Evolutionary conservation across 768 basidiomycete species (phyloP).

Genomic region (Peribolospora kevripleyi): DNA sequence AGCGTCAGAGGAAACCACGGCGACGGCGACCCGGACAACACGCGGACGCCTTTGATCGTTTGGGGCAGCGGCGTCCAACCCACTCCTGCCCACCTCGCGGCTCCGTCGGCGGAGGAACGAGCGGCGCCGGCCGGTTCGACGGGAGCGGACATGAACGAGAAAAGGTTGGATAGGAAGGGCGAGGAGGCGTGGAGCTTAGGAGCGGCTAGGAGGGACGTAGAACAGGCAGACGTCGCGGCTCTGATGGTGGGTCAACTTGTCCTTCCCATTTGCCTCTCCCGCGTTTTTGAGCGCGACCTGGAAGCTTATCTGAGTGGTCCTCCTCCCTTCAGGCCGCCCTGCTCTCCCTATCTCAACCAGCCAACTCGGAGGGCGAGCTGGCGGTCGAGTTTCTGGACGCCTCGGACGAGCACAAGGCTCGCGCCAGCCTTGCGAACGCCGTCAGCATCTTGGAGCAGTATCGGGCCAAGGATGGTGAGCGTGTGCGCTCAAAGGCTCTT

Average conservation of each 20-base stretch:
- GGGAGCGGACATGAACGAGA: too few species aligned
- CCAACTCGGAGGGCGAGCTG: slow-evolving; percentile 56
- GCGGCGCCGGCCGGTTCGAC: slow-evolving; percentile 1
- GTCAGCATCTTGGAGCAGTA: slow-evolving; percentile 51
- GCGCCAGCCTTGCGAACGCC: slow-evolving; percentile 38
- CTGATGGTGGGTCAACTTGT: slow-evolving; percentile 29
- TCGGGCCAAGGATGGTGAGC: slow-evolving; percentile 44
- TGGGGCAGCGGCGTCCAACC: slow-evolving; percentile 60
- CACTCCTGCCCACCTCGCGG: slow-evolving; percentile 32
- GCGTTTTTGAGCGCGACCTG: neutral
- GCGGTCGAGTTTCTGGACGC: slow-evolving; percentile 40
- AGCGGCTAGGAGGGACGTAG: slow-evolving; percentile 43
- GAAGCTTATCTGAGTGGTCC: neutral
- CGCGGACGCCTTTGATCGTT: slow-evolving; percentile 54
- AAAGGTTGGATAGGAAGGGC: slow-evolving; percentile 17
- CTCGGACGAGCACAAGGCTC: slow-evolving; percentile 29
- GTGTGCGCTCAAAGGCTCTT: too few species aligned
- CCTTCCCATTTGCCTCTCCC: neutral
- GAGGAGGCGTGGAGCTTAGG: slow-evolving; percentile 45
- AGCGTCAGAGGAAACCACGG: slow-evolving; percentile 69
- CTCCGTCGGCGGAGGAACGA: slow-evolving; percentile 24
- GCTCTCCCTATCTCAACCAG: slow-evolving; percentile 48
- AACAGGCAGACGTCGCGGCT: slow-evolving; percentile 58
- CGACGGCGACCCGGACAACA: slow-evolving; percentile 72
- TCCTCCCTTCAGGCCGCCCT: slow-evolving; percentile 24